phyloP scores from a whole-genome alignment of 768 basidiomycete genomes.

The Lyophyllum shimeji region DNA sequence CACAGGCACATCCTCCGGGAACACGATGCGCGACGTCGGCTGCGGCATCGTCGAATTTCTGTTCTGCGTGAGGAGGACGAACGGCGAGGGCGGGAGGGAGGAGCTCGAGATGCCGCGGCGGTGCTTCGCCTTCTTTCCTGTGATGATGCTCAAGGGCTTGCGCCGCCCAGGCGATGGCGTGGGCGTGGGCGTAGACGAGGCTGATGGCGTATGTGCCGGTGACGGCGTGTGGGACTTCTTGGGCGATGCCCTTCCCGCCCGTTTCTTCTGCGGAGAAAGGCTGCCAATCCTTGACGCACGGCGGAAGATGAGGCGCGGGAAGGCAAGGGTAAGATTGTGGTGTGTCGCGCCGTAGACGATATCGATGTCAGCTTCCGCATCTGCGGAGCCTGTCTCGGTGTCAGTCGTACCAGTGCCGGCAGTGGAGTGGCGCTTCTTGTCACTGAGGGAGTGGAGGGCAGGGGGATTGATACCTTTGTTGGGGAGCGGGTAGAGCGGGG shows the following conservation, averaged over 20 bases:
- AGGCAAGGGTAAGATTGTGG: conserved; percentile 7
- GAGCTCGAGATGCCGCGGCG: conserved; percentile 8
- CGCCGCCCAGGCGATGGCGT: neutral
- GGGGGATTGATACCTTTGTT: conserved; percentile 15
- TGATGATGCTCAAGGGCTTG: neutral
- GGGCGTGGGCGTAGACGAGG: neutral
- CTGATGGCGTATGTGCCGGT: neutral
- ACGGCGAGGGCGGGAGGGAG: conserved; percentile 9
- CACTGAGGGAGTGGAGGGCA: neutral
- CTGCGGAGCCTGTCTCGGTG: neutral
- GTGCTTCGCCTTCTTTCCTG: neutral
- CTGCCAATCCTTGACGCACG: neutral
- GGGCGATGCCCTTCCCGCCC: neutral
- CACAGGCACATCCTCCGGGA: conserved; percentile 4
- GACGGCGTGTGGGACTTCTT: neutral
- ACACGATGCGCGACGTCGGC: conserved; percentile 5
- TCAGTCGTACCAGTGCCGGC: neutral
- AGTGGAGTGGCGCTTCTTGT: conserved; percentile 1
- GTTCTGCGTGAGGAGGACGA: conserved; percentile 7
- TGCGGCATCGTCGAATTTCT: neutral
- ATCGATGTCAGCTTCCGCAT: neutral
- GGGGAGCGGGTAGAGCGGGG: conserved; percentile 14
- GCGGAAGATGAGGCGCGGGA: conserved; percentile 12
- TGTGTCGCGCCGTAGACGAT: conserved; percentile 1
- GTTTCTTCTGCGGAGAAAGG: neutral